A percentile compares a stretch with the other conserved stretches of the same genome.
Evolutionary conservation across 768 basidiomycete species (phyloP).

Genomic region (Mycena leptocephala): DNA sequence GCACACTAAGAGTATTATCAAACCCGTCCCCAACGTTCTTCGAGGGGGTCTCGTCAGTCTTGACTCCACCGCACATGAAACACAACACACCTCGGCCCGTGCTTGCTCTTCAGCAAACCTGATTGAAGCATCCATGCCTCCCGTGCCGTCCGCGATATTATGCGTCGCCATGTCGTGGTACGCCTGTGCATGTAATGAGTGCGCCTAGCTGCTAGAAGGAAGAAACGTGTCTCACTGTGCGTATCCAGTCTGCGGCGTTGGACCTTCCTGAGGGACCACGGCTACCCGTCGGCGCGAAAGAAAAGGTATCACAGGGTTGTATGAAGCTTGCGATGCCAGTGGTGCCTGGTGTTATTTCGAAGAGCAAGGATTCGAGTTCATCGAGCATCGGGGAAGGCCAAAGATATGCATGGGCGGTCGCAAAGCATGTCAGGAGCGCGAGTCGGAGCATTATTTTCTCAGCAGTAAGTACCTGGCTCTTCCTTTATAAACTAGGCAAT

Average conservation of each 20-base stretch:
- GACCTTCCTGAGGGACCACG: constrained; percentile 1
- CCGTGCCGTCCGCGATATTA: constrained; percentile 39
- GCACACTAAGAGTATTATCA: constrained; percentile 3
- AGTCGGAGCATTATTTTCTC: constrained; percentile 7
- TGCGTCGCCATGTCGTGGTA: constrained; percentile 47
- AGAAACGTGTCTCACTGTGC: constrained; percentile 12
- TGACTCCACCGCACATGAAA: constrained; percentile 9
- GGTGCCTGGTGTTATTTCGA: constrained; percentile 4
- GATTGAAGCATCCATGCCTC: constrained; percentile 47
- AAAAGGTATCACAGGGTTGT: constrained; percentile 8
- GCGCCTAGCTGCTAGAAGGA: not conserved
- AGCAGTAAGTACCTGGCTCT: constrained; percentile 7
- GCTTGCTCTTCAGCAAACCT: constrained; percentile 37
- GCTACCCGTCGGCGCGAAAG: constrained; percentile 1
- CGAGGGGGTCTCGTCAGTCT: constrained; percentile 11
- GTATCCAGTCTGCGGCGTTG: constrained; percentile 23
- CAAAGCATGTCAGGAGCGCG: constrained; percentile 7
- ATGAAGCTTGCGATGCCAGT: constrained; percentile 11
- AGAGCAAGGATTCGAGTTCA: constrained; percentile 11
- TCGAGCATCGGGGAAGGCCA: constrained; percentile 19
- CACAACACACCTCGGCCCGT: constrained; percentile 10
- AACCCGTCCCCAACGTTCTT: constrained; percentile 23
- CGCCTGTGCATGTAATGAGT: constrained; percentile 28
- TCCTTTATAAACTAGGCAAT: constrained; percentile 1
- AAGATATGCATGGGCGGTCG: constrained; percentile 9